Conservation (phyloP, 1,139 yeast genomes). For the Pneumocystis wakefieldiae region DNA sequence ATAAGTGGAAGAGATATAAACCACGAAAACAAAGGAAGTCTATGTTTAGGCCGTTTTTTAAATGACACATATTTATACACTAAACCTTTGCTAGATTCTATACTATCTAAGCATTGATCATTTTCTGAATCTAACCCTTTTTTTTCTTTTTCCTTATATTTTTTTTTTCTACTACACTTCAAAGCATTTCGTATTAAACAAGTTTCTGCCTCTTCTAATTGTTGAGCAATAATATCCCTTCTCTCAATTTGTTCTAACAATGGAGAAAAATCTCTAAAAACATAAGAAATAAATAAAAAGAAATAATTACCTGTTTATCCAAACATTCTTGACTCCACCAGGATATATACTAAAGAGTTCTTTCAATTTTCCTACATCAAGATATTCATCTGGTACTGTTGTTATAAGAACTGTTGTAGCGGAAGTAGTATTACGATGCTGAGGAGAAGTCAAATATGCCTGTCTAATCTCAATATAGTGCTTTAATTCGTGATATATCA, state of each 20-base stretch:
- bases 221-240: slow-evolving; percentile 46
- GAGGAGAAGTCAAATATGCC: slow-evolving; percentile 65
- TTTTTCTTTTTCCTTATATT: slow-evolving; percentile 19
- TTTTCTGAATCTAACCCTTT: slow-evolving; percentile 19
- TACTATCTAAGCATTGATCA: slow-evolving; percentile 17
- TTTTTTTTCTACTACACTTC: slow-evolving; percentile 45
- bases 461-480: slow-evolving; percentile 68
- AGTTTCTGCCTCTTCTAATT: slow-evolving; percentile 58
- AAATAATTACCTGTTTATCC: slow-evolving; percentile 55
- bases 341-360: slow-evolving; percentile 41
- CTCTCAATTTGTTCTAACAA: slow-evolving; percentile 43
- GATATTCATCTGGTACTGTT: slow-evolving; percentile 55
- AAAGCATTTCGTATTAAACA: slow-evolving; percentile 45
- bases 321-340: slow-evolving; percentile 44
- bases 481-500: slow-evolving; percentile 67
- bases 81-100: slow-evolving; percentile 7
- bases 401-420: slow-evolving; percentile 72
- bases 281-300: neutral
- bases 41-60: slow-evolving; percentile 63
- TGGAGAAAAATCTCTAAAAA: slow-evolving; percentile 18
- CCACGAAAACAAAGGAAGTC: slow-evolving; percentile 18
- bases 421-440: slow-evolving; percentile 51
- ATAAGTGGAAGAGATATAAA: slow-evolving; percentile 36
- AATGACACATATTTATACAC: slow-evolving; percentile 41
- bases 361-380: slow-evolving; percentile 45